These are phyloP conservation scores for Beauveria sp. DNA, from an alignment of 2,329 filamentous ascomycete species.

Conservation along the genomic window DNA sequence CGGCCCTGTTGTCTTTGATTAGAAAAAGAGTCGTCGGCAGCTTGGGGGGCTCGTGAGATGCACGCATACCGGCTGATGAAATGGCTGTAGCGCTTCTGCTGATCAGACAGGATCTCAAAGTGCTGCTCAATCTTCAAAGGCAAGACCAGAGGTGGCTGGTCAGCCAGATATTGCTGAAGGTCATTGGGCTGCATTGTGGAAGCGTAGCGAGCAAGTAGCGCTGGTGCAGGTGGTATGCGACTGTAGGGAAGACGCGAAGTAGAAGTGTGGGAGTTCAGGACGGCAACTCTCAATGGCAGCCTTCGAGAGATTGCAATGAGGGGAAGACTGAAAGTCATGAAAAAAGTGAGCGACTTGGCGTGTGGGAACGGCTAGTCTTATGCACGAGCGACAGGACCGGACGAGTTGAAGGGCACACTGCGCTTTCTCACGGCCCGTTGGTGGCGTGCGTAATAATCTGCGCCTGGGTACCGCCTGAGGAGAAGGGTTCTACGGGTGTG, in stretches of 20 bases:
- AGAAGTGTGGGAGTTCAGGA: neutral
- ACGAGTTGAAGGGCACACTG: neutral
- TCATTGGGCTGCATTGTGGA: conserved; percentile 51
- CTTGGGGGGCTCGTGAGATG: neutral
- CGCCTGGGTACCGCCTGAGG: neutral
- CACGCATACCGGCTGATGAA: conserved; percentile 66
- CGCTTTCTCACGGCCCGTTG: conserved; percentile 9
- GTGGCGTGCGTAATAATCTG: neutral
- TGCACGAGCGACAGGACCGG: neutral
- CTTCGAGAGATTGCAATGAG: conserved; percentile 28
- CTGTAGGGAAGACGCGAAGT: neutral
- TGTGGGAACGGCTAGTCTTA: conserved; percentile 14
- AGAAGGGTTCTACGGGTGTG: neutral
- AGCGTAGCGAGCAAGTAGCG: conserved; percentile 11
- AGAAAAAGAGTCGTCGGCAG: conserved; percentile 31
- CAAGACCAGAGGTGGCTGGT: conserved; percentile 83
- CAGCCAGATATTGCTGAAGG: conserved; percentile 74
- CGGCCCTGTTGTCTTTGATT: conserved; percentile 46
- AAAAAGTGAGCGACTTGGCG: conserved; percentile 14
- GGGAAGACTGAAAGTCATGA: conserved; percentile 28
- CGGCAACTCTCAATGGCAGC: conserved; percentile 20
- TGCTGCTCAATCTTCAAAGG: conserved; percentile 86
- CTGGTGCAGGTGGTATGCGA: conserved; percentile 14
- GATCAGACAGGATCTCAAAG: conserved; percentile 68
- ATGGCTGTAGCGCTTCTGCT: conserved; percentile 87